Evolutionary conservation across 805 yeast genomes (phyloP), one percentile per base, ranked within the genome.

Genomic region (Wickerhamiella australiensis): DNA sequence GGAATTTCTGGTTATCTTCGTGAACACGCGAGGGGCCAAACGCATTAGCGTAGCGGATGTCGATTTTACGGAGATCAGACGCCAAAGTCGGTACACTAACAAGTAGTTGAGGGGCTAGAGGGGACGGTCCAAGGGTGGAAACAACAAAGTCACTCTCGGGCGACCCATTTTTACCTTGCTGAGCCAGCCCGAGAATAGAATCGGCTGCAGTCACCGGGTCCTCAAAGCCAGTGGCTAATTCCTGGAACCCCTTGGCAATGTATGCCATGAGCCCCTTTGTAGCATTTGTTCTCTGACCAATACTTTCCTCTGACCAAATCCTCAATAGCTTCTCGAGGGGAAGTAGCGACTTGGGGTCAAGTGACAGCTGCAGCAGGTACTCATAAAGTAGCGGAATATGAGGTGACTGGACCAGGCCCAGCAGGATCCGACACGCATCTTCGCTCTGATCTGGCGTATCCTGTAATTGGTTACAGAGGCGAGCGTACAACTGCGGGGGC

Each of bases 391-490:
- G 53, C 31, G 63, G 60, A 42, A 53, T 53, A 2, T 54, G 51
- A 21, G 53, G 44, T 26, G 40, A 15, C 12, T 49, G 52, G 5
- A 49, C 18, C n/a, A 51, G 41, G 25, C 21, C 18, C 23, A 50
- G 29, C 31, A 54, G 42, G 8, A 35, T 15, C 9, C 11, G 21
- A 3, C 27, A 41, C 15, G 42, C 51, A 3, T 12, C 41, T 7
- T 22, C 23, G n/a, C 17, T 26, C 22, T 48, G 41, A 18, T 42
- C 45, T 23, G 48, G 20, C 22, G 58, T 45, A 38, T 63, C 67
- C 46, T 57, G 59, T 25, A 64, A 52, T 50, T 64, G 67, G 36
- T 48, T 35, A 21, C 57, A 60, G 17, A 63, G 54, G 22, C 64
- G 58, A 9, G 46, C 47, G 47, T 56, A 64, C 46, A 60, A 51